These are phyloP conservation scores for Gossypium schwendimanii DNA, from an alignment of 441 rosid species.

Conservation along the genomic window DNA sequence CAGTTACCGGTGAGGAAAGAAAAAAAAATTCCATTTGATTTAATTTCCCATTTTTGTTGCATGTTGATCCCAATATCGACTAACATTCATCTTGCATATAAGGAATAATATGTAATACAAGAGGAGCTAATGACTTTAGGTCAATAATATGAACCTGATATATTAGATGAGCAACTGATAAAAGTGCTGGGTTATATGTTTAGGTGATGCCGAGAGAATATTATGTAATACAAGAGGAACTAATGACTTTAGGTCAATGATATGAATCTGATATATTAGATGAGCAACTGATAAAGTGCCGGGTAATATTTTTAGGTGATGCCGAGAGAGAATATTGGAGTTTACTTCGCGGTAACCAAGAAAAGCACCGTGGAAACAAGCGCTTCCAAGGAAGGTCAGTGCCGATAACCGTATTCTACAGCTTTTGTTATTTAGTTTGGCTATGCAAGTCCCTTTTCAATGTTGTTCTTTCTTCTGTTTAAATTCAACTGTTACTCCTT, in stretches of 20 bases:
- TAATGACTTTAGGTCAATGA: neutral
- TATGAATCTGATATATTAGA: neutral
- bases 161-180: slow-evolving; percentile 1
- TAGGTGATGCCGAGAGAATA: no score
- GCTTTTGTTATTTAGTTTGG: neutral
- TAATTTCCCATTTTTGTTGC: neutral
- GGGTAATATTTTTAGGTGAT: slow-evolving; percentile 38
- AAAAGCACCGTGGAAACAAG: slow-evolving; percentile 30
- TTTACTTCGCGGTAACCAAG: slow-evolving; percentile 47
- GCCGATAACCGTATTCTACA: neutral
- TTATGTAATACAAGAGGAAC: neutral
- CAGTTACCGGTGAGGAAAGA: slow-evolving; percentile 58
- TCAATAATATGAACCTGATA: neutral
- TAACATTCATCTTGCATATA: neutral
- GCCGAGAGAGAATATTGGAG: slow-evolving; percentile 75
- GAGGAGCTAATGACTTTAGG: neutral
- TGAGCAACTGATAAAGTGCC: slow-evolving; percentile 2
- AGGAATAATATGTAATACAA: neutral
- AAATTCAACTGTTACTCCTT: neutral
- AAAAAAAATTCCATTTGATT: neutral
- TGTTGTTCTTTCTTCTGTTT: neutral
- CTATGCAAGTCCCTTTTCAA: neutral
- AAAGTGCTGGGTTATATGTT: neutral
- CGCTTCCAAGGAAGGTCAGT: slow-evolving; percentile 69
- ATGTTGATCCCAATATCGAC: neutral